These are phyloP conservation scores for Zelonia costaricensis DNA, from an alignment of 208 protist genomes.

Conservation along the genomic window DNA sequence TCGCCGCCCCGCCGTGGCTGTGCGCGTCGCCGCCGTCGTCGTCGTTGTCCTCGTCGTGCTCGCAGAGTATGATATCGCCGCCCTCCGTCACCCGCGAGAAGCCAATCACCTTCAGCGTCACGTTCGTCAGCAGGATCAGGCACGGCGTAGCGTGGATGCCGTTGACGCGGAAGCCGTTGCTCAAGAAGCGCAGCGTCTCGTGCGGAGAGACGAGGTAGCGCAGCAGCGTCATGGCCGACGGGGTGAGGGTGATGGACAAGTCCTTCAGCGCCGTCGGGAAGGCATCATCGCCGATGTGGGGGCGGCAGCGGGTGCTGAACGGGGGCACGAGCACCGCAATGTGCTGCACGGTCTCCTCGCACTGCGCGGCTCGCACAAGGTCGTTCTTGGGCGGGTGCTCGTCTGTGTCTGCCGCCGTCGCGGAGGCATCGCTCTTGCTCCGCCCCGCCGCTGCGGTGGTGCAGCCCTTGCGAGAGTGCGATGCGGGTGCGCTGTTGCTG, in stretches of 20 bases:
- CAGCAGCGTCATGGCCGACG: constrained; percentile 71
- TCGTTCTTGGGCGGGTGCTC: constrained; percentile 27
- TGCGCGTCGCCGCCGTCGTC: constrained; percentile 8
- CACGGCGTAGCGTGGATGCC: constrained; percentile 86
- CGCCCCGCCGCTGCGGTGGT: neutral
- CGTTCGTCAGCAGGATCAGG: constrained; percentile 78
- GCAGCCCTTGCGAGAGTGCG: neutral
- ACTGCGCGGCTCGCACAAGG: constrained; percentile 42
- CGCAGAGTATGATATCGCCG: constrained; percentile 86
- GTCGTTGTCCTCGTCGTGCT: constrained; percentile 32
- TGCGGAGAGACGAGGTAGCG: constrained; percentile 68
- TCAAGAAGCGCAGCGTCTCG: constrained; percentile 81
- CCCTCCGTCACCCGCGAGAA: constrained; percentile 72
- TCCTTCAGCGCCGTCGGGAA: constrained; percentile 46
- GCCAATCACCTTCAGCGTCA: constrained; percentile 63
- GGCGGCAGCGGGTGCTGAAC: constrained; percentile 59
- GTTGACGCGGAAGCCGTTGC: constrained; percentile 87
- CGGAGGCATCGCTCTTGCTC: neutral
- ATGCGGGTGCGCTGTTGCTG: neutral
- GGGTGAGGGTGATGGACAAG: constrained; percentile 41
- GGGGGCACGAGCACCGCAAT: constrained; percentile 59
- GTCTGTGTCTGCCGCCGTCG: neutral
- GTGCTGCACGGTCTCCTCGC: constrained; percentile 71
- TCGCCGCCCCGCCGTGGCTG: constrained; percentile 7
- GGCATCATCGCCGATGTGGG: constrained; percentile 33